Base-by-base conservation (phyloP, 768 basidiomycete genomes). In the Russula olivacea region DNA sequence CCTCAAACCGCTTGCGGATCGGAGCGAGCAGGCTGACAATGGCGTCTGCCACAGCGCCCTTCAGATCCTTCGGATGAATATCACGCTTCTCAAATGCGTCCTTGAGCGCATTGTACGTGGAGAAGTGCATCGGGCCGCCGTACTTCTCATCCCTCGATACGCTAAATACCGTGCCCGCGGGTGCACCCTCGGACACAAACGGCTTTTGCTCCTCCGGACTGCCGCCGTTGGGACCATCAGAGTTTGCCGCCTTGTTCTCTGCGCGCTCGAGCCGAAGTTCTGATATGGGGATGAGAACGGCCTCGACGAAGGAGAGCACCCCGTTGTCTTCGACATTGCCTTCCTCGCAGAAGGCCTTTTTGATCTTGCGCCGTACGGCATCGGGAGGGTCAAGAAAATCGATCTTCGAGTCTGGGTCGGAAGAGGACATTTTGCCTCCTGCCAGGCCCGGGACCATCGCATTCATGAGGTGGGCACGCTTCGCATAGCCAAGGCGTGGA, bases 381-480 rank as follows among this genome's bases (percentile, higher is more conserved):
- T 91, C 89, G 0, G 94, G 86, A 4, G 85, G 73, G 74, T 98
- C 96, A 65, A 99, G 85, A 75, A 98, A 92, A 77, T 99, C 97
- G 73, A 98, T 96, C 76, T 99, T 99, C 66, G 91, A 94, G 73
- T 97, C 92, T 34, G 93, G 93, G 69, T 98, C 96, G 1, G 96
- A 98, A 1, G 94, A 88, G 17, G 94, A 97, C 97, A 99, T 98
- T 73, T 99, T 99, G 19, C 93, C 91, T 36, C 95, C 95, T 48
- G 87, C 86, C 38, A 97, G 81, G 49, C 95, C 94, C 34, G 95
- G 94, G 0, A 98, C 93, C 95, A 98, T 98, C 38, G 83, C 79
- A 76, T 98, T 99, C 97, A 99, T 99, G 50, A 99, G 80, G 73
- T 99, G 97, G 0, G 95, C 91, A 38, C 96, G 92, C 75, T 97